Evolutionary conservation across 805 yeast genomes (phyloP).

Genomic region (Saccharomycopsis microspora): DNA sequence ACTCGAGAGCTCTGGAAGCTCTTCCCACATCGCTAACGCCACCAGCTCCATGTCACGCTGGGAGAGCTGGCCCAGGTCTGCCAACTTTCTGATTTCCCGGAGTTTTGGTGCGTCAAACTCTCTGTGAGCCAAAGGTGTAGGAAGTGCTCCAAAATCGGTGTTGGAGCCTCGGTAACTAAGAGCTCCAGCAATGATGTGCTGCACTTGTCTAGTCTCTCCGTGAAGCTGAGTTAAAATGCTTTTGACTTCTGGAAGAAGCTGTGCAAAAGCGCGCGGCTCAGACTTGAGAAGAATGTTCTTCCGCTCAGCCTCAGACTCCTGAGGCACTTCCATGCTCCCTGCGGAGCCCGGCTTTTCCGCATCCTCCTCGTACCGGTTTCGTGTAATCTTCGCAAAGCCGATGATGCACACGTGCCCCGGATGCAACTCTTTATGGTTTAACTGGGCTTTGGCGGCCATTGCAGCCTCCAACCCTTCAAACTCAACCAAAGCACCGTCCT

Average conservation of each 20-base stretch:
- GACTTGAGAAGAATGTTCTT: slow-evolving; percentile 7
- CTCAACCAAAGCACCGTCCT: slow-evolving; percentile 42
- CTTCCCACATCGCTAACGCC: slow-evolving; percentile 75
- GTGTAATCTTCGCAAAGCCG: slow-evolving; percentile 66
- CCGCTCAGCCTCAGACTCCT: not conserved
- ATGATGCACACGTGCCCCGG: slow-evolving; percentile 70
- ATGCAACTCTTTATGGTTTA: slow-evolving; percentile 73
- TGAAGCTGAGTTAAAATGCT: slow-evolving; percentile 1
- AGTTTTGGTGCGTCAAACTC: slow-evolving; percentile 81
- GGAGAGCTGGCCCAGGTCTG: slow-evolving; percentile 29
- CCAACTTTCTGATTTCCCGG: slow-evolving; percentile 71
- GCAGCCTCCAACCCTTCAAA: slow-evolving; percentile 67
- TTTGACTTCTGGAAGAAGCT: not conserved
- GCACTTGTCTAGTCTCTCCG: not conserved
- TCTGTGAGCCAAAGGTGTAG: slow-evolving; percentile 57
- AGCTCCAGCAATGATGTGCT: slow-evolving; percentile 34
- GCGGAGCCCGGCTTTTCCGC: not conserved
- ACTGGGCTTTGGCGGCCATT: slow-evolving; percentile 60
- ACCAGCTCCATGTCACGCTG: slow-evolving; percentile 67
- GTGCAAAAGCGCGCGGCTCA: slow-evolving; percentile 3
- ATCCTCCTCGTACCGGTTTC: slow-evolving; percentile 3
- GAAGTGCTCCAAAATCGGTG: slow-evolving; percentile 59
- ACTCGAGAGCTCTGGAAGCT: slow-evolving; percentile 80
- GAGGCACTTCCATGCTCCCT: not conserved
- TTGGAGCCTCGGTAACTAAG: slow-evolving; percentile 34